Evolutionary conservation across 331 rosid genomes (phyloP).

Genomic region (Malus hybrid): DNA sequence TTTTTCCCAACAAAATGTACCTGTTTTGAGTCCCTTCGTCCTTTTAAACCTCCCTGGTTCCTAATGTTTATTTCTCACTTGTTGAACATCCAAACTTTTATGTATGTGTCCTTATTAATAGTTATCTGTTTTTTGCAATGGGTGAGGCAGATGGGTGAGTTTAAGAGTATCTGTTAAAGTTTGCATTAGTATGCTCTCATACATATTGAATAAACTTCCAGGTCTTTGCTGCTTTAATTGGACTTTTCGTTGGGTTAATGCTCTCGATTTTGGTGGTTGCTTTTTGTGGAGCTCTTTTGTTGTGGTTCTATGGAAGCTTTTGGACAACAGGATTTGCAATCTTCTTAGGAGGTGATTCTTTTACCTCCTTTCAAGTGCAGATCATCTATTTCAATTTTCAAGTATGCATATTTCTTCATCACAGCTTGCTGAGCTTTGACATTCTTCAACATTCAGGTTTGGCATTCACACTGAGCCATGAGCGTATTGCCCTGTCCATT

Average conservation of each 20-base stretch:
- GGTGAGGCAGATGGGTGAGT: background rate
- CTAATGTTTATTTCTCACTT: background rate
- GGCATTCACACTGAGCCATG: slow-evolving; percentile 65
- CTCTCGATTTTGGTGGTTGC: slow-evolving; percentile 67
- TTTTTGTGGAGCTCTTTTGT: slow-evolving; percentile 54
- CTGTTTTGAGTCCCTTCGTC: background rate
- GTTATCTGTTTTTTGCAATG: background rate
- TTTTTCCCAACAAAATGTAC: background rate
- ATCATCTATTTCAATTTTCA: slow-evolving; percentile 3
- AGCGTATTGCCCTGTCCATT: slow-evolving; percentile 64
- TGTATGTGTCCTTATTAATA: background rate
- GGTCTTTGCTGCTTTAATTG: slow-evolving; percentile 65
- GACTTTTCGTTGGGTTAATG: slow-evolving; percentile 55
- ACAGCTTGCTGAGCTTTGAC: slow-evolving; percentile 24
- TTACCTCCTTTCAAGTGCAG: slow-evolving; percentile 10
- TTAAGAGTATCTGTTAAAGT: background rate
- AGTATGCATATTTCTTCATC: slow-evolving; percentile 1
- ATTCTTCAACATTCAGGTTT: slow-evolving; percentile 53
- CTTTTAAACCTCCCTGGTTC: background rate
- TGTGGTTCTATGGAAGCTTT: slow-evolving; percentile 97
- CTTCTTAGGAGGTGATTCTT: slow-evolving; percentile 73
- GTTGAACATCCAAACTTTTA: background rate
- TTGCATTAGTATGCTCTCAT: slow-evolving; percentile 10
- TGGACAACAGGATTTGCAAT: slow-evolving; percentile 74
- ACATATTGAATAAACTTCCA: slow-evolving; percentile 28